phyloP scores from a whole-genome alignment of 2,329 filamentous ascomycete genomes.

The Sodiomyces alkalinus region DNA sequence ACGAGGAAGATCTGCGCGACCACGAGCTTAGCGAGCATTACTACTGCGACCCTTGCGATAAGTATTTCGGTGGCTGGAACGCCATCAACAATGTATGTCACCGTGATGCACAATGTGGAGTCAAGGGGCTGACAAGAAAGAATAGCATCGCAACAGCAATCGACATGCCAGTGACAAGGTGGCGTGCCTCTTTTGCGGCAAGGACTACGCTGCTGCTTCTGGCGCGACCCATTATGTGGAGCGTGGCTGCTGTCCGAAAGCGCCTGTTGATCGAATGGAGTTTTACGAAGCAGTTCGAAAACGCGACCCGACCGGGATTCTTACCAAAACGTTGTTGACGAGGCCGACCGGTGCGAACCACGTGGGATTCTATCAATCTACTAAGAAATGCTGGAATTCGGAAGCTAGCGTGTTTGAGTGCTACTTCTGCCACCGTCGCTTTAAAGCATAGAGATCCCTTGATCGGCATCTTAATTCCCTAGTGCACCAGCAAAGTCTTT shows the following conservation, averaged over 20 bases:
- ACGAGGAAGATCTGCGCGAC: conserved; percentile 1
- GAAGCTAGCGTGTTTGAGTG: conserved; percentile 8
- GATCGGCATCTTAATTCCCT: conserved; percentile 1
- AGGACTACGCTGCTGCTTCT: no score
- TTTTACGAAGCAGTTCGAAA: conserved; percentile 29
- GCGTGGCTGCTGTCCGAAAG: conserved; percentile 30
- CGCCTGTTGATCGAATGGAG: conserved; percentile 28
- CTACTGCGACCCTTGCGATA: conserved; percentile 2
- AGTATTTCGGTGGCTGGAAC: conserved; percentile 1
- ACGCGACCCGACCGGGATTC: conserved; percentile 28
- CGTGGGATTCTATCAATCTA: no score
- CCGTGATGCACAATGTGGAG: no score
- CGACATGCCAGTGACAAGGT: no score
- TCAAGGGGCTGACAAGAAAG: no score
- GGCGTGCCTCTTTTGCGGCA: no score
- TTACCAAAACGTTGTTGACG: conserved; percentile 36
- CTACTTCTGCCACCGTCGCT: conserved; percentile 3
- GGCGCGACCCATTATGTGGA: no score
- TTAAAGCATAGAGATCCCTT: not conserved
- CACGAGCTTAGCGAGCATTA: conserved; percentile 3
- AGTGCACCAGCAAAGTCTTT: conserved; percentile 19
- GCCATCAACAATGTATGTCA: conserved; percentile 2
- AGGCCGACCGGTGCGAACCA: conserved; percentile 16
- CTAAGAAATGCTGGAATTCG: not conserved
- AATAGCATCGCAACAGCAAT: no score